Conservation (phyloP, 331 rosid species). For the Rhamnella rubrinervis region DNA sequence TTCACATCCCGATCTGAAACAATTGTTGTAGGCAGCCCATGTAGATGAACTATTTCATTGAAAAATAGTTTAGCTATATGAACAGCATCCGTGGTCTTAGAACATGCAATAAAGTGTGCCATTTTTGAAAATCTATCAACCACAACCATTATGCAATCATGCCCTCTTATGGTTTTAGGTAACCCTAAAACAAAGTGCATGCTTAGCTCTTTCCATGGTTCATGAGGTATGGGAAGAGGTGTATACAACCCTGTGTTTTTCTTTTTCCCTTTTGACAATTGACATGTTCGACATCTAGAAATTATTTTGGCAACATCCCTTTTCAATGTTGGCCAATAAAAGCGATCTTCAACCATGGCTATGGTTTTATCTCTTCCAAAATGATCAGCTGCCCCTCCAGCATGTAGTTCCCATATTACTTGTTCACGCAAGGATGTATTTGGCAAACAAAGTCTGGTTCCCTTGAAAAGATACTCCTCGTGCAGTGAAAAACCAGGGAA, state of each 20-base stretch:
- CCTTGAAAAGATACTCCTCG: not conserved
- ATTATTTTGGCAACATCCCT: not conserved
- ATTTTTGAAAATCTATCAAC: not conserved
- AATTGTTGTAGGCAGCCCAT: not conserved
- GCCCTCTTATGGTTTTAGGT: not conserved
- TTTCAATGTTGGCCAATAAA: not conserved
- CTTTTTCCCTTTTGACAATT: not conserved
- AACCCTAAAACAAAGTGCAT: not conserved
- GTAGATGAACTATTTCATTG: too few species aligned
- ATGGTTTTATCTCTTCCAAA: not conserved
- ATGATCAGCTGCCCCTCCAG: not conserved
- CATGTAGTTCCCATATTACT: not conserved
- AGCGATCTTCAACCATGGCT: not conserved
- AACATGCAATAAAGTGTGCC: not conserved
- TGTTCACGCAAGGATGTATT: not conserved
- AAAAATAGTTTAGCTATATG: not conserved
- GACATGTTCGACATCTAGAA: not conserved
- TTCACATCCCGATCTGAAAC: not conserved
- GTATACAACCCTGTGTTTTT: not conserved
- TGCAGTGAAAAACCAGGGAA: not conserved
- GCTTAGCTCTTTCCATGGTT: not conserved
- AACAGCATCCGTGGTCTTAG: not conserved
- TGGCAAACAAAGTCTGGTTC: not conserved
- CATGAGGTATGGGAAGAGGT: not conserved
- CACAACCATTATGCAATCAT: not conserved